Base-by-base conservation (phyloP, 192 early-diverging fungal species). In the Chytriomyces confervae region DNA sequence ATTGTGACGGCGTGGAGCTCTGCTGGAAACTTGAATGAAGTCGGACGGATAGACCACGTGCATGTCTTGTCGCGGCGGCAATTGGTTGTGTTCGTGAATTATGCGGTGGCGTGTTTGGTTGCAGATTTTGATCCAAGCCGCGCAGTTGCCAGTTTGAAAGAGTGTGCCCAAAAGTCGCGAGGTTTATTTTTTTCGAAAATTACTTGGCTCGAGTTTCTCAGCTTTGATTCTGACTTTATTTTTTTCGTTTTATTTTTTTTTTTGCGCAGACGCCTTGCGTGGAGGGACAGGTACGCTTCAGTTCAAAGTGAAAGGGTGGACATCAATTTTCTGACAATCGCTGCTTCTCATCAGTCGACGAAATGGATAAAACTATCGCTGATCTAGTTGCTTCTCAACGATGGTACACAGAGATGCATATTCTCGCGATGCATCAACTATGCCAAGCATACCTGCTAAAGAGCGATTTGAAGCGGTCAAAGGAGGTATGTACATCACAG, bases 401-500 rank as follows among this genome's bases (percentile, higher is more conserved):
- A 48, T 76, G 74, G 74, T 49, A 29, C 50, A 50, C 66, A 27
- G 74, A 76, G 27, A 10, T 46, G 23, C 64, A 66, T 24, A 11
- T 66, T 10, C 27, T 76, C 10, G 53, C 8, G n/a, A 50, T 53
- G 8, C 74, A 76, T 51, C 36, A 51, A 6, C 50, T 76, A 7
- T 50, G 53, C 23, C 63, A 76, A 76, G 47, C 27, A 18, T 50
- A 66, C 47, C 46, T 76, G 7, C 62, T 76, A 3, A 66, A 64
- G 50, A 64, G 62, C 53, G 63, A 76, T 64, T 7, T 36, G 18
- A 50, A 48, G 7, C 13, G 7, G 9, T 50, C 74, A 7, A 57
- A 76, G 53, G 10, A 66, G 36, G 74, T 76, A 7, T 61, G 45
- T 43, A 29, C 23, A 18, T 63, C 63, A 63, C 18, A 45, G 62